phyloP scores from a whole-genome alignment of 2,329 filamentous ascomycete species.

The Parafenestella ontariensis region DNA sequence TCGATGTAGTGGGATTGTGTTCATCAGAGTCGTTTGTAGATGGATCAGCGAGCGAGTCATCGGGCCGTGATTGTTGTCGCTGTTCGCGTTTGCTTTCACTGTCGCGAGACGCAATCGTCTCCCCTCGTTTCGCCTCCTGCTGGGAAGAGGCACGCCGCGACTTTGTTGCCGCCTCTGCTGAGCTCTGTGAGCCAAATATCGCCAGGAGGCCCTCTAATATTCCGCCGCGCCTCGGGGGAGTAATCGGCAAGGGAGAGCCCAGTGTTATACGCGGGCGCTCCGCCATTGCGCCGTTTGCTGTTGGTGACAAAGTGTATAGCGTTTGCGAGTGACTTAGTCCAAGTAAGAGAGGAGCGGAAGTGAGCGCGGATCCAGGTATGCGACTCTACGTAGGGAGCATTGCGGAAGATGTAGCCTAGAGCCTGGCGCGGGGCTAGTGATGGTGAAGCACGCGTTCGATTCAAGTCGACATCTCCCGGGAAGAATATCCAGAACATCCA shows the following conservation, averaged over 20 bases:
- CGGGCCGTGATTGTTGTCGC: conserved; percentile 5
- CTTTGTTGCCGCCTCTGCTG: conserved; percentile 42
- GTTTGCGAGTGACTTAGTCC: not conserved
- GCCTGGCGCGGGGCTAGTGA: conserved; percentile 1
- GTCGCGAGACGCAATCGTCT: not conserved
- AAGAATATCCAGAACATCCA: not conserved
- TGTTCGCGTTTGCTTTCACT: conserved; percentile 19
- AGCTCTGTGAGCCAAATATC: conserved; percentile 39
- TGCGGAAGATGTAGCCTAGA: not conserved
- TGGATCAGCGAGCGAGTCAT: conserved; percentile 10
- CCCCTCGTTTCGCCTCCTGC: not conserved
- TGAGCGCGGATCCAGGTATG: not conserved
- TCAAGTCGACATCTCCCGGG: not conserved
- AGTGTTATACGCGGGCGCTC: conserved; percentile 19
- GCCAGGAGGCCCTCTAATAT: conserved; percentile 33
- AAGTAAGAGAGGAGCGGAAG: conserved; percentile 4
- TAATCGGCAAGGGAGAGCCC: conserved; percentile 29
- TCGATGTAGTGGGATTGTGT: not conserved
- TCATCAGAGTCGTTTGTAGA: conserved; percentile 6
- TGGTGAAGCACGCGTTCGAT: conserved; percentile 1
- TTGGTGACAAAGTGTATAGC: not conserved
- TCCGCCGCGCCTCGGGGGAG: conserved; percentile 33
- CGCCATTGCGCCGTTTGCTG: conserved; percentile 24
- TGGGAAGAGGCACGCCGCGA: conserved; percentile 25
- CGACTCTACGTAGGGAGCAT: not conserved